Base-by-base conservation (phyloP, 1,139 yeast genomes). In the Eremothecium cymbalariae region DNA sequence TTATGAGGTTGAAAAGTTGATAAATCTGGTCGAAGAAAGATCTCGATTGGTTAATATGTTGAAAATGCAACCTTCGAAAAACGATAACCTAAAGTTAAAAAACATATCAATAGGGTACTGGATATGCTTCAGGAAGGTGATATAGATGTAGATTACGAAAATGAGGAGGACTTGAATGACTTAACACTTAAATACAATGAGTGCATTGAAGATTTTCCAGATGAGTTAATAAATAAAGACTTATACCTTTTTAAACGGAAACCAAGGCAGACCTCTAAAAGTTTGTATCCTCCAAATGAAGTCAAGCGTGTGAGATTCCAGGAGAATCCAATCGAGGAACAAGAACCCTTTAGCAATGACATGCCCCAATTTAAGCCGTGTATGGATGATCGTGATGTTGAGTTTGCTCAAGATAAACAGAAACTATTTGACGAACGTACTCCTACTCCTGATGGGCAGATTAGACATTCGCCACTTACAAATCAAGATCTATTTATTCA, bases 11-110 rank as follows among this genome's bases (percentile, higher is more conserved):
- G 51, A 48, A 12, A 46, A 38, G 34, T 40, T 55, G 15, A 30
- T 36, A 25, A 50, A 51, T 36, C 23, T 52, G 14, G 43, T 55
- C 5, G 55, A 52, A 12, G 61, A 55, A 31, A 45, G 59, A 21
- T 28, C 35, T 8, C 38, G 59, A 26, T 31, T 53, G 8, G 36
- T 47, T 3, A 32, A 38, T 4, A 41, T 40, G 11, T 32, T 53
- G 19, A 28, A 38, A 15, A 40, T 55, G 19, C 34, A 34, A 16
- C 57, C 57, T 5, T 52, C 60, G 1, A 28, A 37, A 2, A 42
- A 43, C 13, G 61, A 56, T 32, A 50, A 44, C 11, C 25, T 43
- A 5, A 36, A 34, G 29, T 55, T 26, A 47, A 46, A 31, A 40
- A 36, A 31, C 54, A 51, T 24, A 26, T 53, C 23, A 45, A 41